Base-by-base conservation (phyloP, 1,284 basidiomycete genomes). In the Singerocomus rubriflavus region DNA sequence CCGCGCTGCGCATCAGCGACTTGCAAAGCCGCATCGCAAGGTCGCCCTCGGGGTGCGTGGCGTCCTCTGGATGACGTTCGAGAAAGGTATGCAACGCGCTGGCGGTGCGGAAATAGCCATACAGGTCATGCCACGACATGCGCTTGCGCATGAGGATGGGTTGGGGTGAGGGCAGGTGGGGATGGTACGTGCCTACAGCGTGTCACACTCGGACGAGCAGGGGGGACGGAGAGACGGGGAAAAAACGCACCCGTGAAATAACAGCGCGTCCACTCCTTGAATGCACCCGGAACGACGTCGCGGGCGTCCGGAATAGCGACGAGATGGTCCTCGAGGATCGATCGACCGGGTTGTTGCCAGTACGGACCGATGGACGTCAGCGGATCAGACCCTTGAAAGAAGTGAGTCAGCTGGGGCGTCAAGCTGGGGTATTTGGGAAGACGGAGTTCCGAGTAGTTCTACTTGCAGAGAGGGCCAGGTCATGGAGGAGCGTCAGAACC, bases 361-460 rank as follows among this genome's bases (percentile, higher is more conserved):
- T 91, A 81, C 1, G 82, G 78, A 0, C 89, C 91, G 2, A 93
- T 65, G 17, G 79, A 81, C 36, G 73, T 74, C 12, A 56, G 46
- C 1, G 74, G 74, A 57, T 85, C 78, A 0, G 61, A 67, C 0
- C 85, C 85, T 61, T 85, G 81, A 2, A 78, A 72, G 61, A 86
- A 92, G 2, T 71, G 70, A 12, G 79, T 75, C 52, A 93, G 83
- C 31, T 84, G 67, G 0, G 76, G 71, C 1, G 80, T 78, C 14
- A 87, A 70, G 1, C 72, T 64, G 0, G 88, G 87, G 58, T 81
- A 80, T 25, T 72, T 62, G 1, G 85, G 73, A 6, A 94, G 73
- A 31, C 84, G 79, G 61, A 92, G 81, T 66, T 93, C 90, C 9
- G 88, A 87, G 65, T 94, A 94, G 30, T 82, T 80, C 89, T 92